Base-by-base conservation (phyloP, 768 basidiomycete species). In the Gymnopilus dilepis region DNA sequence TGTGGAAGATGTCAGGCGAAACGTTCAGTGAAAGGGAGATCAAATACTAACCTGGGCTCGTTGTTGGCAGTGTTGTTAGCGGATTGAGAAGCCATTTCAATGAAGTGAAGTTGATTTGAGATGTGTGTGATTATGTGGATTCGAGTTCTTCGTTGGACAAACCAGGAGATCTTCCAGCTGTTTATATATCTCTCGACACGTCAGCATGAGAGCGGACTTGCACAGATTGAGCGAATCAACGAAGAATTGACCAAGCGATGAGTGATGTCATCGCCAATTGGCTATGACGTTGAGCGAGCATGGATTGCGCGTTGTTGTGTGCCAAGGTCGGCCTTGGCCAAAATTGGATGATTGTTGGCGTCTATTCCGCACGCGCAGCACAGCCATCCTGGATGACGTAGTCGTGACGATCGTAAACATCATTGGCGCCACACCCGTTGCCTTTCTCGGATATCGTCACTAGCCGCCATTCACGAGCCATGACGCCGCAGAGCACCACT, bases 41-140 rank as follows among this genome's bases (percentile, higher is more conserved):
- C 19, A 6, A 13, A 43, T 31, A 59, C 69, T 28, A 69, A 76
- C 74, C 62, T 73, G 67, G 75, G 74, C 58, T 73, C 70, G 51
- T 67, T 70, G 40, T 70, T 66, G 13, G 59, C 57, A 31, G 66
- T 72, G 69, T 74, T 73, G 64, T 74, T 69, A 21, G 56, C 53
- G 45, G 69, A 67, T 53, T 62, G 65, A 62, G 67, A 65, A 50
- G 63, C 48, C 58, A 65, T 66, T 60, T 31, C 41, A 34, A 30
- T 51, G 38, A 19, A 40, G 53, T 60, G 41, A n/a, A 12, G 43
- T 48, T 57, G 34, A 38, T 21, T 19, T 52, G 21, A 31, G 45
- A 22, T 53, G 33, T 38, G 7, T 9, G 9, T 19, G 50, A 19
- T 52, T 34, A 34, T 53, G 15, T 17, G 21, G 40, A 22, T 40